These are phyloP conservation scores for Ochetophila trinervis DNA, from an alignment of 306 rosid genomes.

Conservation along the genomic window DNA sequence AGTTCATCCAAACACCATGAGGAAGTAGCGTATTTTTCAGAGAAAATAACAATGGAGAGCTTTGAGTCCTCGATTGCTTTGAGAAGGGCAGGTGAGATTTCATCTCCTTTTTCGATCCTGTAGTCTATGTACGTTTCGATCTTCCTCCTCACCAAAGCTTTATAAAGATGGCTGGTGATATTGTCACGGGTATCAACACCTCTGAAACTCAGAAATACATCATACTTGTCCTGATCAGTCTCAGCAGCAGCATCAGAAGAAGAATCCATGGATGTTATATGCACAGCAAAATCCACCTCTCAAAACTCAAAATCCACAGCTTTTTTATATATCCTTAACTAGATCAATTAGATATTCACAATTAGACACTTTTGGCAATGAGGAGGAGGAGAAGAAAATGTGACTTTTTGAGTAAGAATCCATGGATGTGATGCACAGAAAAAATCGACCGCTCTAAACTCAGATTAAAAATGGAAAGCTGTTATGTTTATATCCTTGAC, in stretches of 20 bases:
- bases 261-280: background rate
- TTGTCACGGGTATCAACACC: constrained; percentile 4
- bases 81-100: background rate
- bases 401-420: no score
- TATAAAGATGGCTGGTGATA: constrained; percentile 11
- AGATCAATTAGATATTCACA: no score
- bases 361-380: no score
- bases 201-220: constrained; percentile 19
- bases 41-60: constrained; percentile 13
- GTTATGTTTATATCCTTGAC: no score
- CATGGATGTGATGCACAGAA: no score
- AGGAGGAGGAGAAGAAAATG: no score
- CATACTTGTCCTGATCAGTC: background rate
- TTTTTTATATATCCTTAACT: no score
- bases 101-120: constrained; percentile 9
- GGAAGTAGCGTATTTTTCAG: constrained; percentile 15
- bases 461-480: no score
- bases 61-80: constrained; percentile 7
- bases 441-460: no score
- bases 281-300: no score
- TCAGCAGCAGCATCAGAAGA: background rate
- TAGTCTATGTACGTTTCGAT: constrained; percentile 6
- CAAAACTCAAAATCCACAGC: no score
- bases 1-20: constrained; percentile 27
- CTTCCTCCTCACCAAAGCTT: background rate